phyloP scores from a whole-genome alignment of 805 yeast genomes.

The Suhomyces kilbournensis region DNA sequence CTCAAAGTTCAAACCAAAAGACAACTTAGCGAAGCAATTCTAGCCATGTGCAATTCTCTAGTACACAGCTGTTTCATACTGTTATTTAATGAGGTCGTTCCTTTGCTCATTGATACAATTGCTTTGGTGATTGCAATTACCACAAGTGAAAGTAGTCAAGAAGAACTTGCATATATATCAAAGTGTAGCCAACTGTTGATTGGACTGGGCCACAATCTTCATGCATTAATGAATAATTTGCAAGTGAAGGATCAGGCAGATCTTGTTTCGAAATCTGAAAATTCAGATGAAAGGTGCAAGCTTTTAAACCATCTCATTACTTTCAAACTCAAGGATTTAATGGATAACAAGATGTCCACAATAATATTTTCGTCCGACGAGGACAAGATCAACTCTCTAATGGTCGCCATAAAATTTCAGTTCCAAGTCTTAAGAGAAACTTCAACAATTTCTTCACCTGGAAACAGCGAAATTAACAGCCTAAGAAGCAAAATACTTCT shows the following conservation, averaged over 20 bases:
- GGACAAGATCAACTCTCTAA: conserved; percentile 25
- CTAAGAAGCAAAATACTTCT: conserved; percentile 6
- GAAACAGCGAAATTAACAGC: conserved; percentile 3
- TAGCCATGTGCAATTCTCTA: conserved; percentile 21
- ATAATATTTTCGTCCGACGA: conserved; percentile 30
- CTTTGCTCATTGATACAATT: conserved; percentile 29
- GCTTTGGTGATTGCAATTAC: conserved; percentile 16
- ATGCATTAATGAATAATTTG: not conserved
- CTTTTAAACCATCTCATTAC: conserved; percentile 9
- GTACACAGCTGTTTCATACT: conserved; percentile 27
- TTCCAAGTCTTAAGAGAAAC: conserved; percentile 18
- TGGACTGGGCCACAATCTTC: not conserved
- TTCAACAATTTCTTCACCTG: conserved; percentile 1
- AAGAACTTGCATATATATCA: not conserved
- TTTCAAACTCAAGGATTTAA: conserved; percentile 25
- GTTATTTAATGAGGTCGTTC: conserved; percentile 28
- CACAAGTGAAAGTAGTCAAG: conserved; percentile 2
- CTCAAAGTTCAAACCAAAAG: conserved; percentile 22
- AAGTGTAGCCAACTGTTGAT: not conserved
- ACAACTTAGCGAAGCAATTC: conserved; percentile 19
- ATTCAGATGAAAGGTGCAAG: conserved; percentile 6
- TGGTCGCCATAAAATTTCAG: conserved; percentile 31
- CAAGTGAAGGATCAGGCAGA: not conserved
- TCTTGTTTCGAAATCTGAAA: not conserved
- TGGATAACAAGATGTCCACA: conserved; percentile 22